Evolutionary conservation across 2,329 filamentous ascomycete species (phyloP).

Genomic region (Penicillium sp.): DNA sequence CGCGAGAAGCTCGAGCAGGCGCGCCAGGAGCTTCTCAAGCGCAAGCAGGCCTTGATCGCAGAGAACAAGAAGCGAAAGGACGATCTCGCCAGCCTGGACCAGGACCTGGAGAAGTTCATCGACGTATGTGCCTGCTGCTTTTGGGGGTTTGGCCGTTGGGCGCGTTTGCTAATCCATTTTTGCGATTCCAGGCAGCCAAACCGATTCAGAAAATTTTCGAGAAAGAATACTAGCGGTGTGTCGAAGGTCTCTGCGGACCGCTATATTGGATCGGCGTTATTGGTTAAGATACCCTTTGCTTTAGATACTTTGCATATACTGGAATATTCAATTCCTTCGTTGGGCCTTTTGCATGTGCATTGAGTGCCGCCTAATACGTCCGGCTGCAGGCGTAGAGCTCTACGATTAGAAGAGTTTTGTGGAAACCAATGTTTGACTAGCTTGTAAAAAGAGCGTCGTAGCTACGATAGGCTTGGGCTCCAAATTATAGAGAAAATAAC

Average conservation of each 20-base stretch:
- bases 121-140: conserved; percentile 58
- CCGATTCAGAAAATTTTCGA: conserved; percentile 84
- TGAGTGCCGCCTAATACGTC: background rate
- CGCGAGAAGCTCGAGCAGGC: conserved; percentile 82
- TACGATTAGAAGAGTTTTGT: background rate
- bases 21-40: conserved; percentile 71
- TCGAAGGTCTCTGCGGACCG: conserved; percentile 9
- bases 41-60: conserved; percentile 66
- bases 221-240: conserved; percentile 56
- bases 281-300: conserved; percentile 28
- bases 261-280: conserved; percentile 24
- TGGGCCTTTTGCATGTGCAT: background rate
- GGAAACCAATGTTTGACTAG: background rate
- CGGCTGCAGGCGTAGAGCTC: background rate
- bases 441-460: background rate
- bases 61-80: conserved; percentile 93
- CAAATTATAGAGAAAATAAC: too few species aligned
- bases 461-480: too few species aligned
- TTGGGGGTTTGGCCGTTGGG: background rate
- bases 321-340: background rate
- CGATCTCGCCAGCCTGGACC: conserved; percentile 84
- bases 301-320: conserved; percentile 1
- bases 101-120: conserved; percentile 90
- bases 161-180: conserved; percentile 3
- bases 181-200: conserved; percentile 66